These are phyloP conservation scores for Leccinum proximum DNA, from an alignment of 1,284 basidiomycete genomes.

Conservation along the genomic window DNA sequence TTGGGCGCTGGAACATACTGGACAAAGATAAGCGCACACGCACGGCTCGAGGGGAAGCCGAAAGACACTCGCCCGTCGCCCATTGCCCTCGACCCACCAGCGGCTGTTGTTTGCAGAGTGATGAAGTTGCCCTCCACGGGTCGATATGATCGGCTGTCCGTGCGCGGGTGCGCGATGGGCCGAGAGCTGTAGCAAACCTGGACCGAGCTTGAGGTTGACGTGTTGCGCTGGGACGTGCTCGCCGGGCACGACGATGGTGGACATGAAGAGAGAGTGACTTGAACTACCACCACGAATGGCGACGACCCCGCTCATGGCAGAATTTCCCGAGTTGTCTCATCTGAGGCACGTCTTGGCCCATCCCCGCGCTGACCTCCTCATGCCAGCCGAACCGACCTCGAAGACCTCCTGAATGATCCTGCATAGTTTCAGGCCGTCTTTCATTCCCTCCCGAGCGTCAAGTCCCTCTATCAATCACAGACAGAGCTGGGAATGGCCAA, in stretches of 20 bases:
- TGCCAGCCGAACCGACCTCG: conserved; percentile 78
- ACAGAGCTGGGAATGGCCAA: conserved; percentile 80
- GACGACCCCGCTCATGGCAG: conserved; percentile 46
- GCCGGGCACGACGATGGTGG: conserved; percentile 60
- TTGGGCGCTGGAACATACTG: conserved; percentile 86
- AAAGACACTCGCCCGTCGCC: conserved; percentile 54
- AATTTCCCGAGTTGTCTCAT: conserved; percentile 69
- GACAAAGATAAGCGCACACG: background rate
- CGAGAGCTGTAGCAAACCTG: conserved; percentile 58
- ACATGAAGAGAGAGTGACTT: conserved; percentile 36
- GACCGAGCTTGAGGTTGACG: conserved; percentile 77
- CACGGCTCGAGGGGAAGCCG: background rate
- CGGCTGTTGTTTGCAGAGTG: conserved; percentile 68
- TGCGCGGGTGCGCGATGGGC: conserved; percentile 19
- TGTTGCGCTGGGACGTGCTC: conserved; percentile 66
- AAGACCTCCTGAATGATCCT: conserved; percentile 80
- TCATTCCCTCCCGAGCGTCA: conserved; percentile 73
- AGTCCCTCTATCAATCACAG: conserved; percentile 71
- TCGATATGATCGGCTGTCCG: conserved; percentile 49
- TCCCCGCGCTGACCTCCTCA: conserved; percentile 9
- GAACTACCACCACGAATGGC: conserved; percentile 14
- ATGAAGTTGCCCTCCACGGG: conserved; percentile 63
- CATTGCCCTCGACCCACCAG: conserved; percentile 83
- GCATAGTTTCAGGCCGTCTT: conserved; percentile 87
- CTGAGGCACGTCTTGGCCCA: conserved; percentile 49